Evolutionary conservation across 2,329 filamentous ascomycete species (phyloP), one percentile per base, ranked within the genome.

Genomic region (Trichoderma brevicompactum): DNA sequence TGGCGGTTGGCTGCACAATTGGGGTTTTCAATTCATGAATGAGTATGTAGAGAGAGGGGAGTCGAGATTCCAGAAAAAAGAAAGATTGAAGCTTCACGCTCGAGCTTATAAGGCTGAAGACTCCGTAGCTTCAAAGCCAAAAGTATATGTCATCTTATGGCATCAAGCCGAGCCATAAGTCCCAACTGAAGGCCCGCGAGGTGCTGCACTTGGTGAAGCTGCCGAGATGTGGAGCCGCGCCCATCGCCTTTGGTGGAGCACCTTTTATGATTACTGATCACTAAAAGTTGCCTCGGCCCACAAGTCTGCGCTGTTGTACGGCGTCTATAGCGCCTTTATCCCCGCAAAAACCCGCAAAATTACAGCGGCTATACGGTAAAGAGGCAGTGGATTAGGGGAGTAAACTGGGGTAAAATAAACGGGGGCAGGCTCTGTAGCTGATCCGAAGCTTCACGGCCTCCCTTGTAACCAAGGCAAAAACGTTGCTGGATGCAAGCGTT

Each of bases 141-240:
- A n/a, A 10, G 32, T n/a, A 49, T 7, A 50, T 50, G 28, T 34
- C 28, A 50, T 50, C 28, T 13, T 19, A 32, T 34, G 13, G 23
- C 23, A 28, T 28, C 23, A 28, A 28, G 23, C 23, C 23, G 23
- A 15, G 48, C 15, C 32, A 34, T 50, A 9, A 34, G 15, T 34
- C 48, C 28, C 8, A 28, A 28, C 23, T 28, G 23, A 28, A 28
- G 23, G 23, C 23, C 5, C 23, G 23, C 23, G 23, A 28, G 23
- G 23, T 3, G 23, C 23, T 28, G 23, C 23, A 28, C 23, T 28
- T 34, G 15, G 49, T 38, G 53, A 56, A 44, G 40, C 40, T 34
- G 55, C 55, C 55, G 55, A 58, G 55, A 48, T 53, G 50, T 53
- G 50, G 50, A 53, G 50, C 32, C 28, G n/a, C 28, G 15, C 15